Evolutionary conservation across 805 yeast genomes (phyloP).

Genomic region (Metschnikowia orientalis): DNA sequence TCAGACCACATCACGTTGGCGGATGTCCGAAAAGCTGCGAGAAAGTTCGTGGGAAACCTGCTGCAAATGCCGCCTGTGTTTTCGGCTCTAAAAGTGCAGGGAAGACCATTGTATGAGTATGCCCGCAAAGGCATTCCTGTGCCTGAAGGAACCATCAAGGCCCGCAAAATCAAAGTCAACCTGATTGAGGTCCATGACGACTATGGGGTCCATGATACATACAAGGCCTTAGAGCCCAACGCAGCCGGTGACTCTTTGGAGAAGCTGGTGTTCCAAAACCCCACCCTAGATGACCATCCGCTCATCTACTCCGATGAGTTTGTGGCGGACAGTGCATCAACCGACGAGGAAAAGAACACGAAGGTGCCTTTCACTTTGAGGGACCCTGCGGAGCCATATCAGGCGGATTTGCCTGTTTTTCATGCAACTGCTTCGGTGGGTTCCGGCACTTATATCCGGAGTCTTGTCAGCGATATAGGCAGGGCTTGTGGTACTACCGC

Average conservation of each 20-base stretch:
- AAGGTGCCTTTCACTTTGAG: conserved; percentile 36
- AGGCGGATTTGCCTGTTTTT: conserved; percentile 59
- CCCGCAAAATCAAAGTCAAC: conserved; percentile 63
- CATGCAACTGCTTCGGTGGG: conserved; percentile 78
- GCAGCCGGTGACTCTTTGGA: conserved; percentile 46
- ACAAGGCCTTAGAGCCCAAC: conserved; percentile 38
- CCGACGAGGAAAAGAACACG: conserved; percentile 35
- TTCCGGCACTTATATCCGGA: conserved; percentile 92
- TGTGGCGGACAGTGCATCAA: conserved; percentile 31
- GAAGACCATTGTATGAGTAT: conserved; percentile 89
- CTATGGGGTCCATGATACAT: conserved; percentile 53
- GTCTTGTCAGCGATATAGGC: conserved; percentile 85
- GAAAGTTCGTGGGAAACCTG: conserved; percentile 73
- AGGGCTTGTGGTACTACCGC: conserved; percentile 75
- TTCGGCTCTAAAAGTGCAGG: conserved; percentile 91
- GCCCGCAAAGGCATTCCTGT: conserved; percentile 84
- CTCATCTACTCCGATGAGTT: conserved; percentile 57
- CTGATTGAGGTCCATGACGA: conserved; percentile 54
- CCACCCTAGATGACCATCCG: conserved; percentile 61
- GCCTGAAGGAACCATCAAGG: conserved; percentile 69
- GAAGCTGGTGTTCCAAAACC: conserved; percentile 41
- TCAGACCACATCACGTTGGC: conserved; percentile 55
- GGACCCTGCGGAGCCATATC: conserved; percentile 35
- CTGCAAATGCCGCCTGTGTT: conserved; percentile 92
- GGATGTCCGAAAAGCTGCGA: conserved; percentile 44